phyloP scores from a whole-genome alignment of 1,284 basidiomycete genomes.

The Trichosporon sp. region DNA sequence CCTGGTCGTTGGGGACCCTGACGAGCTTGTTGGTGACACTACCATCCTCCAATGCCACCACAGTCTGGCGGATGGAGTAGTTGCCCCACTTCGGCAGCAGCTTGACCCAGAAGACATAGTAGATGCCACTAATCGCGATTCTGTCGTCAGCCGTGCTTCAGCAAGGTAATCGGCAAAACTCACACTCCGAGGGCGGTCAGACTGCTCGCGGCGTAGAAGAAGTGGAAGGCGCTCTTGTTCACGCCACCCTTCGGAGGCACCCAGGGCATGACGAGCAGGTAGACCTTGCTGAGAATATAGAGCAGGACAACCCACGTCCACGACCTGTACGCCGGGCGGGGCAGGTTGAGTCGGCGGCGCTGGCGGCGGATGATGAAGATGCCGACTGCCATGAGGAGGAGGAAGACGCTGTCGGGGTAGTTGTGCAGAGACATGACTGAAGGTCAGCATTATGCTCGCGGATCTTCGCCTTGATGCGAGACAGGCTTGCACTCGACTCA shows the following conservation, averaged over 20 bases:
- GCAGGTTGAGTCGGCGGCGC: slow-evolving; percentile 43
- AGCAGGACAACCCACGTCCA: slow-evolving; percentile 49
- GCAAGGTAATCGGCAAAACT: background rate
- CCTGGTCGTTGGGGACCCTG: slow-evolving; percentile 18
- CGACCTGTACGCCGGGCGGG: slow-evolving; percentile 46
- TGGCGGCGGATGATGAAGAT: slow-evolving; percentile 51
- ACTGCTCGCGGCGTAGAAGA: slow-evolving; percentile 46
- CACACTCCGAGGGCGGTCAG: slow-evolving; percentile 31
- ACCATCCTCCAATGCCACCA: slow-evolving; percentile 36
- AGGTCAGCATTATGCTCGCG: background rate
- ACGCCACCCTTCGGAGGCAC: slow-evolving; percentile 41
- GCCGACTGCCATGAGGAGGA: slow-evolving; percentile 47
- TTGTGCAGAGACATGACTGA: slow-evolving; percentile 47
- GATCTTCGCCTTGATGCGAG: too few species aligned
- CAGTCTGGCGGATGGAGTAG: slow-evolving; percentile 42
- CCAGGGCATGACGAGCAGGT: slow-evolving; percentile 53
- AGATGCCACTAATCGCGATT: slow-evolving; percentile 36
- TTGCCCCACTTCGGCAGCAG: slow-evolving; percentile 38
- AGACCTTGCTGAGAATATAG: slow-evolving; percentile 48
- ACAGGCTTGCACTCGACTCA: background rate
- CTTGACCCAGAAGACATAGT: slow-evolving; percentile 45
- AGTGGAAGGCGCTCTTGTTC: slow-evolving; percentile 35
- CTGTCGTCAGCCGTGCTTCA: background rate
- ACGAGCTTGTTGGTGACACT: slow-evolving; percentile 22
- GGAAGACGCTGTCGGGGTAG: slow-evolving; percentile 51